Base-by-base conservation (phyloP, 345 rosid genomes). In the sweet orange (Citrus sinensis) region DNA sequence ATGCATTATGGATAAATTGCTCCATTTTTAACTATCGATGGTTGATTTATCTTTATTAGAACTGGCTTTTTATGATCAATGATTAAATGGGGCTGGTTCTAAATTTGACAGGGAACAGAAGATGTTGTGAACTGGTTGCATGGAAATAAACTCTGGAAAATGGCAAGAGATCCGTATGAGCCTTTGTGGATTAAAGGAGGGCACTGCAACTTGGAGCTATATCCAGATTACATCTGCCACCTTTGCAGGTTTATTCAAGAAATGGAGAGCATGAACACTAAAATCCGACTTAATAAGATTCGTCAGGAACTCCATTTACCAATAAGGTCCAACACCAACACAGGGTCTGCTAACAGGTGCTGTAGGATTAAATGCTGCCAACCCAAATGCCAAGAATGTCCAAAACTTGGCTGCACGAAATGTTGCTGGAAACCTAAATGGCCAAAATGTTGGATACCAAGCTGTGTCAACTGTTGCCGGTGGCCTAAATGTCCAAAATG, bases 151-250 rank as follows among this genome's bases (percentile, higher is more conserved):
- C 90, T 97, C 19, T 97, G 98, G 98, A 90, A 94, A 80, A 87
- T 87, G 93, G 95, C 98, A 0, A 90, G 88, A 80, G 98, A 97
- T 72, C 95, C 99, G 0, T 94, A 90, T 16, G 97, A 94, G 80
- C 99, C 99, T 20, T 80, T 97, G 29, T 97, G 99, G 99, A 94
- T 96, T 68, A 94, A 96, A 87, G 99, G 99, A 24, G 98, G 98
- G 58, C 99, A 94, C 79, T 97, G 98, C 87, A 97, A 97, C 86
- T 85, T 97, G 80, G 99, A 97, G 89, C 90, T 97, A 6, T 97
- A 90, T 83, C 98, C 99, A 0, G 98, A 94, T 75, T 97, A 90
- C 85, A 92, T 97, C 71, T 85, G 90, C 77, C 98, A 94, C 86
- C 91, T 97, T 27, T 80, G 88, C 86, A 91, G 87, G 83, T 97